These are phyloP conservation scores for Rhizopogon sp. DNA, from an alignment of 768 basidiomycete genomes.

Conservation along the genomic window DNA sequence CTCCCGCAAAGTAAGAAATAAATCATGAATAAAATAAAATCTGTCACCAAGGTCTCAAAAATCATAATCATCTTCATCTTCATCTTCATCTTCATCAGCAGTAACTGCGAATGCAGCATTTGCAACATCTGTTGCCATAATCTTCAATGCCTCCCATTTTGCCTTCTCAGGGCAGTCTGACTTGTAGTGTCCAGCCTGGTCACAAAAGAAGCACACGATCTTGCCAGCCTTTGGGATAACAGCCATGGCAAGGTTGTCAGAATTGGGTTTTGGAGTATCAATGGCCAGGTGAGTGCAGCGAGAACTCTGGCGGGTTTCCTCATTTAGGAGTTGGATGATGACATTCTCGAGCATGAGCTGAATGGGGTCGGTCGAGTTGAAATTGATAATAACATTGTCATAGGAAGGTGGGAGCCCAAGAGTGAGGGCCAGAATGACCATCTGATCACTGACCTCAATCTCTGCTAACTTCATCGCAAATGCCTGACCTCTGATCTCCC, in stretches of 20 bases:
- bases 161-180: not conserved
- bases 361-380: slow-evolving; percentile 7
- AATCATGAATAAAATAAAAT: no score
- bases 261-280: not conserved
- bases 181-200: not conserved
- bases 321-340: slow-evolving; percentile 12
- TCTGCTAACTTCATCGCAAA: slow-evolving; percentile 13
- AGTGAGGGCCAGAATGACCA: slow-evolving; percentile 24
- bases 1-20: no score
- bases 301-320: slow-evolving; percentile 12
- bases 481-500: slow-evolving; percentile 12
- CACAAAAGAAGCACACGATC: not conserved
- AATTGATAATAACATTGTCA: slow-evolving; percentile 9
- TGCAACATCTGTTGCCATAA: no score
- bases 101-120: no score
- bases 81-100: no score
- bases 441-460: slow-evolving; percentile 16
- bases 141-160: no score
- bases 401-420: slow-evolving; percentile 15
- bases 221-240: not conserved
- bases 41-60: no score
- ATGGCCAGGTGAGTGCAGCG: not conserved
- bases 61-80: no score
- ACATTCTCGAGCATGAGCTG: slow-evolving; percentile 13
- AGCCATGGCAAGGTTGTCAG: no score